Evolutionary conservation across 495 filamentous ascomycete genomes (phyloP), one percentile per base, ranked within the genome.

Genomic region (Recurvomyces mirabilis): DNA sequence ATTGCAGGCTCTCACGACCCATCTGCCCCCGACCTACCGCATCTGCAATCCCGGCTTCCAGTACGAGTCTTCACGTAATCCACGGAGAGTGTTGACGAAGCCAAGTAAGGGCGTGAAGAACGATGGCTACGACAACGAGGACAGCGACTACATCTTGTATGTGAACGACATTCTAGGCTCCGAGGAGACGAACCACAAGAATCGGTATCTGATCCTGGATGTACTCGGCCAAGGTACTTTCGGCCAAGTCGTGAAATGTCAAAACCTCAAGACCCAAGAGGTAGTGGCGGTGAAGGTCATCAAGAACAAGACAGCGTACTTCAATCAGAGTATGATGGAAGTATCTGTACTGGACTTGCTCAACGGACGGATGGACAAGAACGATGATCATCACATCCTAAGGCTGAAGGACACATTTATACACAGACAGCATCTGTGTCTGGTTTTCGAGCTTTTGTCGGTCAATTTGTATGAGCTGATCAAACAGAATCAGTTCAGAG

Each of bases 321-420:
- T 99, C 70, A 99, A 99, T 58, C 93, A 99, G 63, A 99, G 93
- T 61, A 99, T 99, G 93, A 99, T 99, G 93, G 93, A 99, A 56
- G 93, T 99, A 21, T 99, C 93, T 6, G 93, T 99, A 6, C 68
- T 99, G 22, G 93, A 99, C 63, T 60, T 99, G 71, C 77, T 98
- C 50, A 98, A 99, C 58, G 94, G 84, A 56, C 93, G 94, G 61
- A 82, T 94, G 44, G 93, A 99, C 66, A 99, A 95, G 70, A 96
- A 95, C 53, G 93, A 99, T 59, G 93, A 99, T 58, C 91, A 99
- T 56, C 93, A 99, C 63, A 74, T 99, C 14, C 74, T 99, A 15
- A 81, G 93, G 33, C 71, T 99, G 25, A 95, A 95, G 56, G 93
- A 99, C 55, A 99, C 93, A 0, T 99, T 99, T 63, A 96, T 99